Evolutionary conservation across 306 rosid species (phyloP).

Genomic region (Vigna radiata): DNA sequence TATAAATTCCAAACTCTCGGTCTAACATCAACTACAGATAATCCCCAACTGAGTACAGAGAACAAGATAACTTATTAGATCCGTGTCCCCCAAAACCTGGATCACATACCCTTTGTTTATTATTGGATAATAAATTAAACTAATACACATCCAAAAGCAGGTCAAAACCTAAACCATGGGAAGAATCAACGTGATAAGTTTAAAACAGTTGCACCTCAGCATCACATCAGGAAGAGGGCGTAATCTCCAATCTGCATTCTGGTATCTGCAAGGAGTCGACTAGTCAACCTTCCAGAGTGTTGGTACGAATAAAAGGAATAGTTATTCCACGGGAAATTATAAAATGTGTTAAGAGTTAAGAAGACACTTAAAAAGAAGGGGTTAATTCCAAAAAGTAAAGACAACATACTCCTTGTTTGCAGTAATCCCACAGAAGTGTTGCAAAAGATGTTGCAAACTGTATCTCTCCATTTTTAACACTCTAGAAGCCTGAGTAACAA

Average conservation of each 20-base stretch:
- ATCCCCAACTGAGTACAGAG: neutral
- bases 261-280: slow-evolving; percentile 79
- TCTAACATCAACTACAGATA: neutral
- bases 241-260: slow-evolving; percentile 97
- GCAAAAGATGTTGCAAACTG: slow-evolving; percentile 87
- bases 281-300: slow-evolving; percentile 45
- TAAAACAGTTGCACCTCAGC: slow-evolving; percentile 67
- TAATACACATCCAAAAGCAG: neutral
- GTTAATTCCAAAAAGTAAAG: slow-evolving; percentile 8
- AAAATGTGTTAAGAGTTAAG: neutral
- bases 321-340: slow-evolving; percentile 32
- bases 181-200: slow-evolving; percentile 28
- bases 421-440: slow-evolving; percentile 74
- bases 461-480: slow-evolving; percentile 83
- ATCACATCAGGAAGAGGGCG: slow-evolving; percentile 97
- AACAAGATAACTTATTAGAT: neutral
- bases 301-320: slow-evolving; percentile 33
- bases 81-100: neutral
- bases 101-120: neutral
- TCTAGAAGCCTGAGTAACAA: slow-evolving; percentile 79
- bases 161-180: slow-evolving; percentile 33
- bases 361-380: slow-evolving; percentile 16
- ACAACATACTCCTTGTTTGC: slow-evolving; percentile 91
- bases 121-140: neutral
- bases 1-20: neutral